phyloP scores from a whole-genome alignment of 2,329 filamentous ascomycete genomes.

The Thielaviopsis euricoi region DNA sequence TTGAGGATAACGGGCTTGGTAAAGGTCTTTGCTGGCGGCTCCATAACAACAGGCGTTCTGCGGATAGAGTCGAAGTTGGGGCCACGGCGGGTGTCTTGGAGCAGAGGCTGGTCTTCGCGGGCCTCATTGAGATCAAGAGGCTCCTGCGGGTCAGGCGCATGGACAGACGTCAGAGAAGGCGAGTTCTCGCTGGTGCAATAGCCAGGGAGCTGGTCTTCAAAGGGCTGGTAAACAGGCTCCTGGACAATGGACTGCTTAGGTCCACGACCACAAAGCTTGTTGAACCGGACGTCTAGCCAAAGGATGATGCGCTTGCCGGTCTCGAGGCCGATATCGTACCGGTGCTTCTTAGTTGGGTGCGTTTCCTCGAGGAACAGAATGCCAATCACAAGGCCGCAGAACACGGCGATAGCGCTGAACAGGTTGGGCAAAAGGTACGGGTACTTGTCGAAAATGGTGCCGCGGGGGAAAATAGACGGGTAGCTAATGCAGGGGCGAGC shows the following conservation, averaged over 20 bases:
- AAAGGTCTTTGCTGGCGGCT: conserved; percentile 40
- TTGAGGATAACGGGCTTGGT: conserved; percentile 73
- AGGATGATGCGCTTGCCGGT: conserved; percentile 54
- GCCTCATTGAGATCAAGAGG: conserved; percentile 19
- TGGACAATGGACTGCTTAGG: background rate
- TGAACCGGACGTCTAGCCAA: conserved; percentile 19
- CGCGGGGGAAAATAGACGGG: conserved; percentile 52
- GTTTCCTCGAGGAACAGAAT: conserved; percentile 88
- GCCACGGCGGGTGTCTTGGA: background rate
- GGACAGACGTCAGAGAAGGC: conserved; percentile 25
- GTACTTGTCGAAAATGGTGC: conserved; percentile 67
- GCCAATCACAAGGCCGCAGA: conserved; percentile 60
- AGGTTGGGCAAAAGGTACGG: conserved; percentile 87
- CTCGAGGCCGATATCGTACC: conserved; percentile 60
- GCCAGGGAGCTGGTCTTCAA: conserved; percentile 48
- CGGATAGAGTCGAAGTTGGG: background rate
- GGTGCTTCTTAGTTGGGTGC: conserved; percentile 63
- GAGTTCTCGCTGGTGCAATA: conserved; percentile 48
- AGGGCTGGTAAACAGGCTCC: conserved; percentile 13
- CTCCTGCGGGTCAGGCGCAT: conserved; percentile 20
- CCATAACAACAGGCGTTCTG: conserved; percentile 16
- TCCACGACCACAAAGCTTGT: background rate
- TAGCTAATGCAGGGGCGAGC: conserved; percentile 76
- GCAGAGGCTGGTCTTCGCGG: conserved; percentile 4
- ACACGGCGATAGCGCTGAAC: conserved; percentile 68